Base-by-base conservation (phyloP, 73 alveolate species). In the Paramecium caudatum region DNA sequence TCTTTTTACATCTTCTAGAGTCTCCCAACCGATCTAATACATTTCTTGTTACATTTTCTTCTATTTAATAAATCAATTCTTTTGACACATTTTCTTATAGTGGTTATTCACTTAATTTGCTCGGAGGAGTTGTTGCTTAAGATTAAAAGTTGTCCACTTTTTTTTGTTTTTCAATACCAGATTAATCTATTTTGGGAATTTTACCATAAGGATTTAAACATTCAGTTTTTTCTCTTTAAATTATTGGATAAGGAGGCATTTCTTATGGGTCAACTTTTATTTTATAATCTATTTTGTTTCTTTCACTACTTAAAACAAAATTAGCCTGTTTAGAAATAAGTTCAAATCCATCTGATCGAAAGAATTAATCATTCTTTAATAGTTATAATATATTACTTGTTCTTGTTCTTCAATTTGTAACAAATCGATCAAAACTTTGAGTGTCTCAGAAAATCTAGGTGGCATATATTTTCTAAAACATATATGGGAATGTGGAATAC, bases 181-280 rank as follows among this genome's bases (percentile, higher is more conserved):
- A n/a, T n/a, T n/a, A n/a, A n/a, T n/a, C n/a, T n/a, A n/a, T n/a
- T n/a, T n/a, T n/a, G n/a, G n/a, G n/a, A n/a, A n/a, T n/a, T n/a
- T n/a, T n/a, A n/a, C n/a, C n/a, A n/a, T n/a, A n/a, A n/a, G n/a
- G n/a, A n/a, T n/a, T n/a, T n/a, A n/a, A n/a, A n/a, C n/a, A n/a
- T n/a, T n/a, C n/a, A n/a, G n/a, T n/a, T 7, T 55, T 19, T 5
- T 55, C 80, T 10, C 10, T 15, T 23, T 23, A 10, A 7, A 55
- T 55, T 23, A 55, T 27, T 55, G 80, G 80, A 55, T 55, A 43
- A 23, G 80, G 80, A 27, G 80, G 80, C 41, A 55, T 55, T 9
- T 55, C 80, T 55, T 55, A 21, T 10, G 8, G 6, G 30, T 55
- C 80, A 10, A 27, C 80, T 55, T 23, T 10, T 5, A 23, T 12